Evolutionary conservation across 768 basidiomycete species (phyloP), one percentile per base, ranked within the genome.

Genomic region (Melanogaster broomeanus): DNA sequence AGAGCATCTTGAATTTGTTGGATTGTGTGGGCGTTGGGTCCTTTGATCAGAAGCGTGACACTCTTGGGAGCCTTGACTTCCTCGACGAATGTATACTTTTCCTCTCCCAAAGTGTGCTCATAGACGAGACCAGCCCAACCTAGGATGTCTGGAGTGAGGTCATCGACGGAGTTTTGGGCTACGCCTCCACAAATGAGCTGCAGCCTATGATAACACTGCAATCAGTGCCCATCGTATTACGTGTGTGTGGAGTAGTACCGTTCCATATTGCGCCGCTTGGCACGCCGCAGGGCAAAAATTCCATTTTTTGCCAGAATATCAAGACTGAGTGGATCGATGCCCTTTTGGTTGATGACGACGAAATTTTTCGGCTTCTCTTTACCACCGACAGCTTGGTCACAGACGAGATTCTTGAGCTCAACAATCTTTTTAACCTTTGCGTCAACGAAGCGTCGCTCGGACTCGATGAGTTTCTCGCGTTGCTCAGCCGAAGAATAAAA

Each of bases 211-310:
- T 51, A 49, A 50, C 22, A 51, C 44, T 43, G 37, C 41, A 44
- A 53, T 56, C 47, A 56, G 25, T 49, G 11, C 35, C 66, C 79
- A 53, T 55, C 49, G 6, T 56, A 66, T 69, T 70, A 65, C 61
- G 67, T 71, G 56, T 11, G 25, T 24, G 16, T 46, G 47, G 53
- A 56, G 42, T 44, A 59, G 52, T 62, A 93, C 93, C 95, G 79
- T 71, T 99, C 97, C 97, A 99, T 98, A 68, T 99, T 99, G 63
- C 97, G 85, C 66, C 97, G 80, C 78, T 99, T 99, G 16, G 97
- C 97, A 54, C 97, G 80, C 56, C 97, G 82, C 45, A 99, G 80
- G 19, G 93, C 96, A 51, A 99, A 73, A 56, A 99, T 98, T 12
- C 94, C 96, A 70, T 93, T 90, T 79, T 98, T 98, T 39, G 92